Percentiles rank a stretch among this genome's conserved stretches.
These are phyloP conservation scores for Ophiocordyceps sinensis DNA, from an alignment of 2,329 filamentous ascomycete genomes.

Conservation along the genomic window DNA sequence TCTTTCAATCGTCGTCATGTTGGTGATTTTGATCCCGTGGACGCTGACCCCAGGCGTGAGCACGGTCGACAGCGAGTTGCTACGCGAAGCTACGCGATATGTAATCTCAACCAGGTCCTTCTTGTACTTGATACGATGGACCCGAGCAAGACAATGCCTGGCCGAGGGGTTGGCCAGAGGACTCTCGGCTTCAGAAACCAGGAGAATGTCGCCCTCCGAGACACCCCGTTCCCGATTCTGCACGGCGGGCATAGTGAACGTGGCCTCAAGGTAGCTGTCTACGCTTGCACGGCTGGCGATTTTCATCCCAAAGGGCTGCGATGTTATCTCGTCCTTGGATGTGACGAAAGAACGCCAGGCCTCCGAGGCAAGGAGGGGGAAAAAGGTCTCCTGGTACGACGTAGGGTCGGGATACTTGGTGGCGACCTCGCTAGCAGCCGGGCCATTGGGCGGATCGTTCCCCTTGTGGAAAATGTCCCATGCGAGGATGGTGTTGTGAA, in stretches of 20 bases:
- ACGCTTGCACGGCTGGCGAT: conserved; percentile 79
- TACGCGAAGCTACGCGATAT: conserved; percentile 62
- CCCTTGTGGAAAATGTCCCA: conserved; percentile 94
- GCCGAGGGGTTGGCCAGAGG: conserved; percentile 52
- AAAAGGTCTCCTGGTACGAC: conserved; percentile 80
- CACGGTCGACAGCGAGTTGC: conserved; percentile 43
- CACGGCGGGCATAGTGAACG: conserved; percentile 59
- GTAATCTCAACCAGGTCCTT: conserved; percentile 71
- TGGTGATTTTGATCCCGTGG: conserved; percentile 71
- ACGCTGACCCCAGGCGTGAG: conserved; percentile 58
- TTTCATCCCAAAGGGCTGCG: conserved; percentile 74
- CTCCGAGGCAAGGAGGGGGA: conserved; percentile 79
- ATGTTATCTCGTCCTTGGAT: conserved; percentile 70
- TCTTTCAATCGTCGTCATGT: conserved; percentile 86
- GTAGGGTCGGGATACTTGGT: conserved; percentile 61
- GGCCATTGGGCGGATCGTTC: conserved; percentile 67
- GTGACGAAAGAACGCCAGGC: conserved; percentile 93
- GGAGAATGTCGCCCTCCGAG: conserved; percentile 74
- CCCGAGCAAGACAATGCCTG: conserved; percentile 73
- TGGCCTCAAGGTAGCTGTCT: conserved; percentile 85
- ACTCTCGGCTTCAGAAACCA: conserved; percentile 61
- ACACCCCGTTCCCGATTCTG: conserved; percentile 60
- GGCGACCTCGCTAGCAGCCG: conserved; percentile 60
- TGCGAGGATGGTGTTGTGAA: conserved; percentile 75
- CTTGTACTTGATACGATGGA: conserved; percentile 68